These are phyloP conservation scores for Poronia punctata DNA, from an alignment of 495 filamentous ascomycete genomes.

Conservation along the genomic window DNA sequence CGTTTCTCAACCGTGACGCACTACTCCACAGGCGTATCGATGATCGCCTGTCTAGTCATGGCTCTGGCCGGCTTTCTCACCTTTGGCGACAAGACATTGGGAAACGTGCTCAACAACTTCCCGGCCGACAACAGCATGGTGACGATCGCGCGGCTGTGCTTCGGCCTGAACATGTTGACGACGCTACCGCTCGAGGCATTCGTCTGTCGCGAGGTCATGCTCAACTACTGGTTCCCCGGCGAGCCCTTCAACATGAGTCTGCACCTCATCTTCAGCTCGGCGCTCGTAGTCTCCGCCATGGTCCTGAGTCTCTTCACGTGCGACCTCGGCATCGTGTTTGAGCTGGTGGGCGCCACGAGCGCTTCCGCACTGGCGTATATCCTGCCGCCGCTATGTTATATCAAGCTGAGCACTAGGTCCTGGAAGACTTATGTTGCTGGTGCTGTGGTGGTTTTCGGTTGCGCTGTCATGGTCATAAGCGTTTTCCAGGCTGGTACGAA, in stretches of 20 bases:
- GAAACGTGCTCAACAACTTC: conserved; percentile 98
- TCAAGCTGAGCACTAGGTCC: conserved; percentile 75
- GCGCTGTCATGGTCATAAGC: conserved; percentile 77
- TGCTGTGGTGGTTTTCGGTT: conserved; percentile 66
- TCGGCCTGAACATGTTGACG: conserved; percentile 97
- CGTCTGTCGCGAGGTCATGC: conserved; percentile 94
- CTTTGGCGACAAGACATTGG: conserved; percentile 84
- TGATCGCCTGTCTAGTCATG: conserved; percentile 83
- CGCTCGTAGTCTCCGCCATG: conserved; percentile 75
- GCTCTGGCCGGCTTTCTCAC: conserved; percentile 84
- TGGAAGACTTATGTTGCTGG: conserved; percentile 69
- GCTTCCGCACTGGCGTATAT: conserved; percentile 94
- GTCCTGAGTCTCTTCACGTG: conserved; percentile 72
- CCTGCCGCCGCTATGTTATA: conserved; percentile 87
- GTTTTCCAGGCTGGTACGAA: conserved; percentile 66
- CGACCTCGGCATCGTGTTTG: conserved; percentile 89
- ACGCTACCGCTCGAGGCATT: conserved; percentile 94
- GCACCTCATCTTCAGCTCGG: conserved; percentile 77
- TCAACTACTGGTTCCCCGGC: conserved; percentile 78
- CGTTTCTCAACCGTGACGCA: conserved; percentile 89
- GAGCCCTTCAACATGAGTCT: conserved; percentile 75
- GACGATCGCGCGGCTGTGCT: conserved; percentile 89
- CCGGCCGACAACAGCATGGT: conserved; percentile 82
- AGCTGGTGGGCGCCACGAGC: conserved; percentile 89
- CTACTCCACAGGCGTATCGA: conserved; percentile 80